phyloP scores from a whole-genome alignment of 192 early-diverging fungal species.

The Chytriomyces sp. region DNA sequence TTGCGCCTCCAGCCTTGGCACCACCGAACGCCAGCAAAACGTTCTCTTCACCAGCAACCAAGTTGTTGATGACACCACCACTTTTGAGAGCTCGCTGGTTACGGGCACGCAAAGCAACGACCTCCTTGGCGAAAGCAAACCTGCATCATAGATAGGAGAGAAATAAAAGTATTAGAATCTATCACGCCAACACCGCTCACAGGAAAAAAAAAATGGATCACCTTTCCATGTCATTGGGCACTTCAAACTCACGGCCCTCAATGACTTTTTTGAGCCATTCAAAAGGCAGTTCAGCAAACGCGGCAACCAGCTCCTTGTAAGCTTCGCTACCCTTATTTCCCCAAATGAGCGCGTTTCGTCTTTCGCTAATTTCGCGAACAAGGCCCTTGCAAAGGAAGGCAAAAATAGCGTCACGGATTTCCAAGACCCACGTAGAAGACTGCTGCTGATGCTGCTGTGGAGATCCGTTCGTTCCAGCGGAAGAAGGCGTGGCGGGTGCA shows the following conservation, averaged over 20 bases:
- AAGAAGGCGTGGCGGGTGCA: conserved; percentile 30
- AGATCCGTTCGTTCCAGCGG: neutral
- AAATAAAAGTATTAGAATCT: neutral
- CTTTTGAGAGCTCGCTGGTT: conserved; percentile 23
- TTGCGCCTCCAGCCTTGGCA: conserved; percentile 39
- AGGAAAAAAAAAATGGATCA: conserved; percentile 33
- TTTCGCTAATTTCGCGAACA: conserved; percentile 55
- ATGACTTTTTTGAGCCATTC: conserved; percentile 68
- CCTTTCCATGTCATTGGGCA: conserved; percentile 65
- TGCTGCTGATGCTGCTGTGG: neutral
- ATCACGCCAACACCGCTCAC: neutral
- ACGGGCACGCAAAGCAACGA: conserved; percentile 51
- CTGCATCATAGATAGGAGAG: conserved; percentile 25
- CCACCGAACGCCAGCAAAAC: conserved; percentile 63
- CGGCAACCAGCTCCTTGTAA: conserved; percentile 54
- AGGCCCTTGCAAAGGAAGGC: conserved; percentile 55
- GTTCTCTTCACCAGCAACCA: conserved; percentile 62
- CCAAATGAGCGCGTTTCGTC: conserved; percentile 50
- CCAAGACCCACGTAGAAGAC: conserved; percentile 33
- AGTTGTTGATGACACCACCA: neutral
- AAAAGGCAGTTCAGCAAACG: conserved; percentile 64
- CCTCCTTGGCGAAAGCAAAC: conserved; percentile 61
- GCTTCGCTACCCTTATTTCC: conserved; percentile 52
- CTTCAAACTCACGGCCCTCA: conserved; percentile 58
- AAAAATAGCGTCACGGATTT: conserved; percentile 58